Evolutionary conservation across 805 yeast genomes (phyloP).

Genomic region (Brettanomyces nanus): DNA sequence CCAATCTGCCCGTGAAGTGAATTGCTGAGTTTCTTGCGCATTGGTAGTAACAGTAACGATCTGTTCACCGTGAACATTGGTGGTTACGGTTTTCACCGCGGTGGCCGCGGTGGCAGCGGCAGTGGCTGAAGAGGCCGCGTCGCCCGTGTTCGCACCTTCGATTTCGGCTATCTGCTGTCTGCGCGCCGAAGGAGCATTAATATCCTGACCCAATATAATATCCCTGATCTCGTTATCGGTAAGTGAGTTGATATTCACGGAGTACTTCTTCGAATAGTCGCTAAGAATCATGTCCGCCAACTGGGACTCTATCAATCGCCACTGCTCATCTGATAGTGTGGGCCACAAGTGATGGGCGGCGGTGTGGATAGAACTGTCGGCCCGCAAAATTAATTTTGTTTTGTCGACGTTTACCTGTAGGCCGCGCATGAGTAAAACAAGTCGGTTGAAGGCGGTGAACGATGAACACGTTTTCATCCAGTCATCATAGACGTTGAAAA

Average conservation of each 20-base stretch:
- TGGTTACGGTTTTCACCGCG: slow-evolving; percentile 74
- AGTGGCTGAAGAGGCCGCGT: slow-evolving; percentile 31
- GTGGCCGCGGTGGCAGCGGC: slow-evolving; percentile 23
- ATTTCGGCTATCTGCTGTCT: slow-evolving; percentile 80
- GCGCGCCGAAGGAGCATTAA: slow-evolving; percentile 79
- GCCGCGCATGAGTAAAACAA: slow-evolving; percentile 76
- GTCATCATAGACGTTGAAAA: slow-evolving; percentile 88
- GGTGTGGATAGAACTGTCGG: slow-evolving; percentile 63
- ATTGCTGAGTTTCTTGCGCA: slow-evolving; percentile 75
- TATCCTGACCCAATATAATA: slow-evolving; percentile 88
- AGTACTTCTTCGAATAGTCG: slow-evolving; percentile 80
- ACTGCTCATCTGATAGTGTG: slow-evolving; percentile 73
- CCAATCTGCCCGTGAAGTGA: slow-evolving; percentile 87
- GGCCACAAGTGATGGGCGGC: slow-evolving; percentile 92
- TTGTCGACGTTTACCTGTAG: slow-evolving; percentile 69
- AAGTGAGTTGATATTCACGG: slow-evolving; percentile 75
- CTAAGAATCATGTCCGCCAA: slow-evolving; percentile 78
- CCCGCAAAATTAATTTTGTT: slow-evolving; percentile 65
- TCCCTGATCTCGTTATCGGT: slow-evolving; percentile 94
- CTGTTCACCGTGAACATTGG: slow-evolving; percentile 93
- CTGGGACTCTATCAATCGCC: slow-evolving; percentile 85
- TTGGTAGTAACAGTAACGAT: slow-evolving; percentile 91
- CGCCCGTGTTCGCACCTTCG: slow-evolving; percentile 39
- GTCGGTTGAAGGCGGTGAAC: slow-evolving; percentile 88
- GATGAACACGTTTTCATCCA: slow-evolving; percentile 83